A percentile compares a stretch with the other conserved stretches of the same genome.
These are phyloP conservation scores for Neotropicomus parvogracilis DNA, from an alignment of 1,284 basidiomycete species.

Conservation along the genomic window DNA sequence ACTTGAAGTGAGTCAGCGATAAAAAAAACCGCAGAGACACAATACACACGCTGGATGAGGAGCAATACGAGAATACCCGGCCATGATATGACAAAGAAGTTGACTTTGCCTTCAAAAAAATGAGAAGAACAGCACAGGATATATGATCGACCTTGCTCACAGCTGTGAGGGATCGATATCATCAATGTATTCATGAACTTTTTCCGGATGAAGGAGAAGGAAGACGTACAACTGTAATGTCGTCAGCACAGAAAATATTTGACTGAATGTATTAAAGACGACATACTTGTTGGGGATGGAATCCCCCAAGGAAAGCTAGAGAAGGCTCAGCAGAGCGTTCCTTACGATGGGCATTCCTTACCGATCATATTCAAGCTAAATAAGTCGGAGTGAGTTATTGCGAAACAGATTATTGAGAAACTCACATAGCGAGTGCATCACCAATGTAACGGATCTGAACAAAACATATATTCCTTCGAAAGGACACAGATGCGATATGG, in stretches of 20 bases:
- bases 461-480: too few relatives aligned
- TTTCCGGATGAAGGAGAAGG: too few relatives aligned
- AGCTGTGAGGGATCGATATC: neutral
- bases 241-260: constrained; percentile 1
- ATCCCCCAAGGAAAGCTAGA: constrained; percentile 17
- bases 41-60: constrained; percentile 15
- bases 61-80: neutral
- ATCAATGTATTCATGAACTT: neutral
- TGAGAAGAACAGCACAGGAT: neutral
- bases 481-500: too few relatives aligned
- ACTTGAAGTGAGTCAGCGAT: constrained; percentile 9
- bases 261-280: neutral
- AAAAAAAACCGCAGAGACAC: neutral
- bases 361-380: constrained; percentile 20
- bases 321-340: neutral
- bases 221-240: constrained; percentile 13
- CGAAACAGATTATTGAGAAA: neutral
- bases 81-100: constrained; percentile 4
- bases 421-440: too few relatives aligned
- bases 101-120: constrained; percentile 5
- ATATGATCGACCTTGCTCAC: constrained; percentile 2
- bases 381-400: neutral
- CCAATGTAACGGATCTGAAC: too few relatives aligned
- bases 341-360: neutral
- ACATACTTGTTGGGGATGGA: constrained; percentile 12